Evolutionary conservation across 1,284 basidiomycete species (phyloP), one percentile per base, ranked within the genome.

Genomic region (Xanthoconium separans): DNA sequence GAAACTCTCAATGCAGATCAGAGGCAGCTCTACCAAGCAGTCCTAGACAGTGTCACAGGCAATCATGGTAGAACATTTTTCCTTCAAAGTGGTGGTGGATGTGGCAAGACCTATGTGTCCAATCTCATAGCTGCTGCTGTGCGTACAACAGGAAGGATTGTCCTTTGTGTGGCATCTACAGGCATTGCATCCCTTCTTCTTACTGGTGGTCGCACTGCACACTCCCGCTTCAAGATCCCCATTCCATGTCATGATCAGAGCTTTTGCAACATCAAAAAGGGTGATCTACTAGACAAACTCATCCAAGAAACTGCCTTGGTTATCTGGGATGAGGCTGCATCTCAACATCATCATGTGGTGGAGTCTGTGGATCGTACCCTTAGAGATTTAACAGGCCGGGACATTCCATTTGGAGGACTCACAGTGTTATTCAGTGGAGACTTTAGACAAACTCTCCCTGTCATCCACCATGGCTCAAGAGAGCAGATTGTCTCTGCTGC

Each of bases 81-180:
- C 55, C 50, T 82, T 11, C 61, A 78, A 54, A 76, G 79, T 40
- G 62, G 73, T 30, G 79, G 74, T 45, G 79, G 79, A 0, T 73
- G 71, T 54, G 78, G 78, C 3, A 83, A 82, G 55, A 82, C 77
- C 0, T 82, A 72, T 63, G 42, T 80, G 0, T 75, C 74, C 54
- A 77, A 74, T 8, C 70, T 74, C 0, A 53, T 82, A 42, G 70
- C 71, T 53, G 44, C 65, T 49, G 39, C 53, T 6, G 20, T 79
- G 4, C 61, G 66, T 16, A 49, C 55, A 13, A 53, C 65, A 29
- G 63, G 62, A 0, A 20, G 55, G 12, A 71, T 79, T 58, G 69
- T 76, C 0, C 63, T 81, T 0, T 77, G 73, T 56, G 44, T 65
- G 1, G 56, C 58, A 0, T 64, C 54, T 1, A 62, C 62, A 58